These are phyloP conservation scores for Verbascum thapsus DNA, from an alignment of 257 asterid species.

Conservation along the genomic window DNA sequence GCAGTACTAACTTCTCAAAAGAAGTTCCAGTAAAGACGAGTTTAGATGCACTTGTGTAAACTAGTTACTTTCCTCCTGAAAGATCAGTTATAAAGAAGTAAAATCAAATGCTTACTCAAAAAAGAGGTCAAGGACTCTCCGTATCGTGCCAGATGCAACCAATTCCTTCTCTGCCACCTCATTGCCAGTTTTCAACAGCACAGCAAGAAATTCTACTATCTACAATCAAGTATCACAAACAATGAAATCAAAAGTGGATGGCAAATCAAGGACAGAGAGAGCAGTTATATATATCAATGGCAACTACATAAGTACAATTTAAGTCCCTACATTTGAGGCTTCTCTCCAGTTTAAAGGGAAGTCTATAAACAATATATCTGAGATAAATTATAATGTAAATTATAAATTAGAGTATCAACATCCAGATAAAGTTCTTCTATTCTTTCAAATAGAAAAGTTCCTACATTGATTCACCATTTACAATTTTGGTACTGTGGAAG, in stretches of 20 bases:
- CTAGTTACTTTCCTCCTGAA: neutral
- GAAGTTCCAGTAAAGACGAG: neutral
- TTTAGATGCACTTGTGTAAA: neutral
- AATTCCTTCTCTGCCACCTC: slow-evolving; percentile 67
- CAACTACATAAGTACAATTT: neutral
- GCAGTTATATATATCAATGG: neutral
- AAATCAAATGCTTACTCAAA: slow-evolving; percentile 54
- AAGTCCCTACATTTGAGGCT: neutral
- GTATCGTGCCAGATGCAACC: slow-evolving; percentile 65
- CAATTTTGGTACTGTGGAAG: neutral
- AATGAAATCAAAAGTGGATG: too few relatives aligned
- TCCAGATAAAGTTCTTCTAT: slow-evolving; percentile 6
- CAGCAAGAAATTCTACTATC: slow-evolving; percentile 71
- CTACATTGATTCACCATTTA: slow-evolving; percentile 2
- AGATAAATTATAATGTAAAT: neutral
- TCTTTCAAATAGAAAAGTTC: slow-evolving; percentile 10
- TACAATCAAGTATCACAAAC: slow-evolving; percentile 28
- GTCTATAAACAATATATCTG: neutral
- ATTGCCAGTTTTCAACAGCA: slow-evolving; percentile 63
- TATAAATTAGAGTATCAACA: neutral
- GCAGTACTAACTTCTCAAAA: neutral
- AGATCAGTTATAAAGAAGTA: neutral
- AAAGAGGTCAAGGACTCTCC: slow-evolving; percentile 61
- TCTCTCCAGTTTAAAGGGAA: slow-evolving; percentile 15
- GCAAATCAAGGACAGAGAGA: neutral